Base-by-base conservation (phyloP, 441 rosid genomes). In the Pelargonium exstipulatum region DNA sequence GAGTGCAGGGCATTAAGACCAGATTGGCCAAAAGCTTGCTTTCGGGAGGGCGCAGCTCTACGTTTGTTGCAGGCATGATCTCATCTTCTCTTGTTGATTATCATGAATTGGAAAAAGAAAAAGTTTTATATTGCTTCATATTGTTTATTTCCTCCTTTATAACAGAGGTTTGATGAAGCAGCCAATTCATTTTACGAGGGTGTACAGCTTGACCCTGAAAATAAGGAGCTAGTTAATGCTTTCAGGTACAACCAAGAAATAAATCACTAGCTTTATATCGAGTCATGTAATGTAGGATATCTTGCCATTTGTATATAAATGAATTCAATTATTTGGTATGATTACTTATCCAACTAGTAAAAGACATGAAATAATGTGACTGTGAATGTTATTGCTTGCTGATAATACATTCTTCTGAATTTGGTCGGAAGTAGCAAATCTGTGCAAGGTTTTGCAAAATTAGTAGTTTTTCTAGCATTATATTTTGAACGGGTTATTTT, bases 131-230 rank as follows among this genome's bases (percentile, higher is more conserved):
- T 68, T 51, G 35, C 68, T 68, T 64, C 42, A 62, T 63, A 57
- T 65, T 68, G 60, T 48, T 32, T n/a, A 14, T 37, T 37, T 14
- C 69, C 60, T 29, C 26, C 13, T 62, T 76, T 68, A 61, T 40
- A 58, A 75, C 86, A 91, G 98, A 86, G 87, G 77, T 94, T 83
- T 61, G 97, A 91, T 0, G 97, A 91, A 77, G 99, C 99, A 35
- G 97, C 99, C 68, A 94, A 88, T 83, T 82, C 93, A 22, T 94
- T 94, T 73, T 90, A 89, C 9, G 96, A 90, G 77, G 97, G 98
- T 37, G 97, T 89, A 73, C 68, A 67, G 76, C 90, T 90, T 40
- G 85, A 85, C 74, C 93, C 97, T n/a, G 95, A 89, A 74, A 89
- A 83, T 76, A 86, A 83, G 76, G 98, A 90, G 86, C 89, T 89